Conservation (phyloP, 257 asterid species). For the Fraxinus cuspidata region DNA sequence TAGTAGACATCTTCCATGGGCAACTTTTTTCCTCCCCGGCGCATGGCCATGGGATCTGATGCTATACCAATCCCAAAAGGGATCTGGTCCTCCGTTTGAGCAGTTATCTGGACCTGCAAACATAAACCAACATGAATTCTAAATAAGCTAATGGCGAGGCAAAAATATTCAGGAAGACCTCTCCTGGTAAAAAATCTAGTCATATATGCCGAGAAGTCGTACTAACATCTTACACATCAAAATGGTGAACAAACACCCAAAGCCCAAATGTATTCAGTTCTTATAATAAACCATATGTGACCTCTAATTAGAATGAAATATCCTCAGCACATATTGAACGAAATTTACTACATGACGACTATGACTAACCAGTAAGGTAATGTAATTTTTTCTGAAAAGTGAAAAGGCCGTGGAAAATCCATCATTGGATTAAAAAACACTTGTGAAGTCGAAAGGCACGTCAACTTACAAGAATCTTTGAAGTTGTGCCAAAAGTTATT, state of each 20-base stretch:
- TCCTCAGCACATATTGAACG: neutral
- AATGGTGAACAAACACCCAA: neutral
- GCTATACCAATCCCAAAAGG: constrained; percentile 86
- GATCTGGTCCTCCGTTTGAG: constrained; percentile 52
- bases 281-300: neutral
- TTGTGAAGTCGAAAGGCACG: neutral
- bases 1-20: constrained; percentile 91
- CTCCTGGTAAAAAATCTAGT: neutral
- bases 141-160: neutral
- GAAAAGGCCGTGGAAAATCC: constrained; percentile 2
- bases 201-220: neutral
- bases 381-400: neutral
- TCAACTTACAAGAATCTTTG: constrained; percentile 61
- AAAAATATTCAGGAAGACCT: neutral
- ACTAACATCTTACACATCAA: neutral
- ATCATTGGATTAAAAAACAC: neutral
- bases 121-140: neutral
- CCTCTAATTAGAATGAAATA: neutral
- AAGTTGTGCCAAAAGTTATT: constrained; percentile 79
- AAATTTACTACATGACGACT: neutral
- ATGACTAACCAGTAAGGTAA: neutral
- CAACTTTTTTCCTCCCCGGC: constrained; percentile 81
- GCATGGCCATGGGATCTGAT: constrained; percentile 85
- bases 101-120: constrained; percentile 64
- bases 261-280: neutral